phyloP scores from a whole-genome alignment of 257 asterid species.

The Nicotiana otophora region DNA sequence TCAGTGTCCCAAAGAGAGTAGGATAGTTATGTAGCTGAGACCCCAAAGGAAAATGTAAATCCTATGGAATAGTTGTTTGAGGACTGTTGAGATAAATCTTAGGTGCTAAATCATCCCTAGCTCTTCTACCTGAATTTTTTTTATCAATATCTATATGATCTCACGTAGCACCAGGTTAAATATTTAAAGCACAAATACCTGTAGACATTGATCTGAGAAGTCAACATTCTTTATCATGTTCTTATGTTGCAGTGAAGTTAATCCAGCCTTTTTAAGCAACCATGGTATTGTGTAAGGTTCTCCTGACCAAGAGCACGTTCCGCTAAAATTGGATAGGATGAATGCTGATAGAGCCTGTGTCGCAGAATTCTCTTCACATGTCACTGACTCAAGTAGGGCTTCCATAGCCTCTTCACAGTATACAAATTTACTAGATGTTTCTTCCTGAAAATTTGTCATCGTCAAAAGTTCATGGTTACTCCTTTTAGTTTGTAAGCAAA shows the following conservation, averaged over 20 bases:
- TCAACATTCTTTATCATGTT: constrained; percentile 66
- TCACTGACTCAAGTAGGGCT: constrained; percentile 47
- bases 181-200: constrained; percentile 29
- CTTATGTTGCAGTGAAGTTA: constrained; percentile 50
- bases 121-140: not conserved
- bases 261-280: constrained; percentile 71
- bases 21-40: not conserved
- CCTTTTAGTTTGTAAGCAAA: not conserved
- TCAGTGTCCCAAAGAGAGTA: not conserved
- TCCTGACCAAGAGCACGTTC: constrained; percentile 85
- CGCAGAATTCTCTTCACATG: constrained; percentile 39
- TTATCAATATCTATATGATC: not conserved
- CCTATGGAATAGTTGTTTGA: not conserved
- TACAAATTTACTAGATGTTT: constrained; percentile 30
- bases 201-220: constrained; percentile 60
- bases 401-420: constrained; percentile 59
- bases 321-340: constrained; percentile 74
- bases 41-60: not conserved
- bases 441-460: constrained; percentile 53
- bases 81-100: not conserved
- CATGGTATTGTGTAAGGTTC: constrained; percentile 76
- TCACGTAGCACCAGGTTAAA: not conserved
- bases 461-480: not conserved
- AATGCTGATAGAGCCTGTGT: constrained; percentile 55
- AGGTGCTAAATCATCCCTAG: not conserved